Evolutionary conservation across 2,329 filamentous ascomycete species (phyloP), one percentile per base, ranked within the genome.

Genomic region (Fusarium nygamai): DNA sequence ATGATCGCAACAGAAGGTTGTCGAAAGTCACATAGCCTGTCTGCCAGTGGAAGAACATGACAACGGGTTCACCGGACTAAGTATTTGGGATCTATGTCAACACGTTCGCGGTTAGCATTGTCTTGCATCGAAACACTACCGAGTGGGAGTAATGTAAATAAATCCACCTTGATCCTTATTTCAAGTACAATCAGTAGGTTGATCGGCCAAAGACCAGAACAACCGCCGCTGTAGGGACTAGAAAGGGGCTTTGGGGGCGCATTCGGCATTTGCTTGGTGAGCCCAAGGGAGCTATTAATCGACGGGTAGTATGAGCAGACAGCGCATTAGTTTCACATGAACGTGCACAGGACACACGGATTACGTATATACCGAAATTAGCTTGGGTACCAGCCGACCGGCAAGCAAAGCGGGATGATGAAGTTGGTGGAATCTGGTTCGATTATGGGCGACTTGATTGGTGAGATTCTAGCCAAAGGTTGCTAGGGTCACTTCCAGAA

Each of bases 401-500:
- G 71, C 71, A 72, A 69, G 63, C 59, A 60, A 29, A 69, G 69
- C 72, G 72, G 72, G 72, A 73, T 73, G 72, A 74, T 75, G 69
- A 64, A 70, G 47, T 24, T 64, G 69, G 48, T 63, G 64, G 62
- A 48, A 66, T 56, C 44, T 64, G 64, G 64, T 50, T 59, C 34
- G 31, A 33, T n/a, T 39, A 39, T 22, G 20, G 24, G 33, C 13
- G 17, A 20, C 46, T 27, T 68, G 46, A 78, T 78, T 78, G 75
- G 77, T 51, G 64, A 54, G 34, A 54, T 34, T 36, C 48, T 53
- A 41, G 46, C 38, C 50, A n/a, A 53, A 53, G 68, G 72, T 58
- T 75, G 71, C 67, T 59, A 73, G 74, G 77, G 46, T 69, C 50
- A 67, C 54, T 78, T 79, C 76, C 76, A 74, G 76, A 79, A 79